These are phyloP conservation scores for Pseudocohnilembus persalinus DNA, from an alignment of 169 alveolate species.

Conservation along the genomic window DNA sequence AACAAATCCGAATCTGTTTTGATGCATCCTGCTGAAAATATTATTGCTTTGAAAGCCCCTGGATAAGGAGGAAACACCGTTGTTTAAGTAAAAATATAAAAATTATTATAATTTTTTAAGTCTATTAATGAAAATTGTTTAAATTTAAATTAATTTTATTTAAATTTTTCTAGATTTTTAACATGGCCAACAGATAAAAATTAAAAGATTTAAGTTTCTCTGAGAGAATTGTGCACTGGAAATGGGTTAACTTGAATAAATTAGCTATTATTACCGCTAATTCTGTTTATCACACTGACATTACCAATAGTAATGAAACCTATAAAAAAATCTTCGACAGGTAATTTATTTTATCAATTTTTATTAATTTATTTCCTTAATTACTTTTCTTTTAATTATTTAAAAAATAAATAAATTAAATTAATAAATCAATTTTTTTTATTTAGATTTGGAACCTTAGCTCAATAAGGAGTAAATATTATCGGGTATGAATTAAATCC, in stretches of 20 bases:
- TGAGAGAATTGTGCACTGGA: slow-evolving; percentile 94
- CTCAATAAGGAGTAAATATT: slow-evolving; percentile 87
- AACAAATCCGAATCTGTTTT: slow-evolving; percentile 97
- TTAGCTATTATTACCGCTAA: slow-evolving; percentile 93
- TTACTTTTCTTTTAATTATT: too few species aligned
- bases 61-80: slow-evolving; percentile 30
- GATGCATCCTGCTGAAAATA: slow-evolving; percentile 94
- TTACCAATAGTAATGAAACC: slow-evolving; percentile 71
- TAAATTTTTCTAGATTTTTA: slow-evolving; percentile 90
- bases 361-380: too few species aligned
- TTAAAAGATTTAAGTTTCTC: slow-evolving; percentile 90
- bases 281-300: slow-evolving; percentile 91
- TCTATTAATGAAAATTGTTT: slow-evolving; percentile 53
- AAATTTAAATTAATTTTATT: slow-evolving; percentile 24
- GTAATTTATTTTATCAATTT: slow-evolving; percentile 30
- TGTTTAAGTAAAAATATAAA: slow-evolving; percentile 10
- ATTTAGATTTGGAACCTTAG: slow-evolving; percentile 83
- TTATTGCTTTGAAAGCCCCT: slow-evolving; percentile 94
- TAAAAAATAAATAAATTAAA: too few species aligned
- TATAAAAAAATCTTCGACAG: slow-evolving; percentile 89
- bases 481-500: slow-evolving; percentile 90
- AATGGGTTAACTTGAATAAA: slow-evolving; percentile 89
- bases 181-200: slow-evolving; percentile 93
- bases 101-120: slow-evolving; percentile 37
- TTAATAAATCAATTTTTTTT: not conserved